Evolutionary conservation across 169 alveolate species (phyloP).

Genomic region (Pseudocohnilembus persalinus): DNA sequence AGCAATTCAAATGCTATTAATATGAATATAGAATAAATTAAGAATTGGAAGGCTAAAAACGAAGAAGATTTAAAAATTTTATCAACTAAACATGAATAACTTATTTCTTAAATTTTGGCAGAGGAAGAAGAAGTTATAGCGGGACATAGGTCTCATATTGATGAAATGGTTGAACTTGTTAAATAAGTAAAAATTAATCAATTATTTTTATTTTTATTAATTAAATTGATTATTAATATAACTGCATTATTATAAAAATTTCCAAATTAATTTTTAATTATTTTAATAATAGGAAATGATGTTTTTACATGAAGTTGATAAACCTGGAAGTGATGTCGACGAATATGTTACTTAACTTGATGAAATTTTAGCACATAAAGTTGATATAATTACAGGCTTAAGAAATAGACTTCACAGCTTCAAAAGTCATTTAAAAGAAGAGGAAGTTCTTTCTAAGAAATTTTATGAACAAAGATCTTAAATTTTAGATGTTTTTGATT

Average conservation of each 20-base stretch:
- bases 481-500: slow-evolving; percentile 48
- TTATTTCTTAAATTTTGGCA: slow-evolving; percentile 69
- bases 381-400: slow-evolving; percentile 2
- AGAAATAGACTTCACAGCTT: slow-evolving; percentile 37
- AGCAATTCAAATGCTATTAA: slow-evolving; percentile 15
- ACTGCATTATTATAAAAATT: neutral
- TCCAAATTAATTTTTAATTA: neutral
- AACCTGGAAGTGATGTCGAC: slow-evolving; percentile 88
- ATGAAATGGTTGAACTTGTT: slow-evolving; percentile 79
- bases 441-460: slow-evolving; percentile 46
- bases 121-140: slow-evolving; percentile 86
- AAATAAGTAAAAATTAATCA: slow-evolving; percentile 39
- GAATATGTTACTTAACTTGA: slow-evolving; percentile 57
- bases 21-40: slow-evolving; percentile 42
- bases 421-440: slow-evolving; percentile 45
- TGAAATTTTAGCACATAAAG: slow-evolving; percentile 17
- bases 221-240: neutral
- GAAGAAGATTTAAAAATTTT: slow-evolving; percentile 69
- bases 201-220: neutral
- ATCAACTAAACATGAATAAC: slow-evolving; percentile 77
- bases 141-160: slow-evolving; percentile 75
- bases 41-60: slow-evolving; percentile 44
- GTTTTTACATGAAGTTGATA: slow-evolving; percentile 82
- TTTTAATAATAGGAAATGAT: slow-evolving; percentile 65
- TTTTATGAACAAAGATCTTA: slow-evolving; percentile 39